Conservation (phyloP, 192 early-diverging fungal genomes). For the Cladochytrium replicatum region DNA sequence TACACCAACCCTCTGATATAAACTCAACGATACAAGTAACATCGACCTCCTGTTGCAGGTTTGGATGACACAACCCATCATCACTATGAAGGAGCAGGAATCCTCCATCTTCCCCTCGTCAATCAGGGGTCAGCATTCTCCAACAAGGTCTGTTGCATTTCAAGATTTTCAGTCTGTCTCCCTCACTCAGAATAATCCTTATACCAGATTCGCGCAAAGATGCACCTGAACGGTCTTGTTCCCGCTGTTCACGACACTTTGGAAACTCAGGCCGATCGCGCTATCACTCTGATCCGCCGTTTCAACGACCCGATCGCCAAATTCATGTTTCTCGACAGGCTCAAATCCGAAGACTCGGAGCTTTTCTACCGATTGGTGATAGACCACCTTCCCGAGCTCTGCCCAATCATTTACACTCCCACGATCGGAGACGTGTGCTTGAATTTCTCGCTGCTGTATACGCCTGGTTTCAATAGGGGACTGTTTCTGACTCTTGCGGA, state of each 20-base stretch:
- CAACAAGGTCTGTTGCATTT: no score
- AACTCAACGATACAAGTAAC: no score
- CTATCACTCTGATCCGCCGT: no score
- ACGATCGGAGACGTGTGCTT: slow-evolving; percentile 56
- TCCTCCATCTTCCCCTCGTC: no score
- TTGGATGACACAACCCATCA: no score
- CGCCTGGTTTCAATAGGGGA: slow-evolving; percentile 63
- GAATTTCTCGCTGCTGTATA: slow-evolving; percentile 82
- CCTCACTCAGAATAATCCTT: no score
- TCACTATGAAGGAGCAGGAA: no score
- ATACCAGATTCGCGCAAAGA: slow-evolving; percentile 32
- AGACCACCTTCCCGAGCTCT: slow-evolving; percentile 40
- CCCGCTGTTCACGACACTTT: slow-evolving; percentile 67
- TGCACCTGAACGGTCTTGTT: slow-evolving; percentile 58
- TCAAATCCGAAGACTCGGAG: slow-evolving; percentile 66
- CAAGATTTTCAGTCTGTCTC: no score
- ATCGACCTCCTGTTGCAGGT: no score
- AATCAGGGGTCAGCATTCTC: no score
- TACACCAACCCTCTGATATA: no score
- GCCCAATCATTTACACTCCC: slow-evolving; percentile 34
- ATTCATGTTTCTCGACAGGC: slow-evolving; percentile 75
- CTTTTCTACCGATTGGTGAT: slow-evolving; percentile 78
- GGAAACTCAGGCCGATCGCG: slow-evolving; percentile 65
- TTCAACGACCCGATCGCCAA: no score
- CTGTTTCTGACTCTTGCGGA: slow-evolving; percentile 67